Base-by-base conservation (phyloP, 345 rosid species). In the Cardiospermum halicacabum region DNA sequence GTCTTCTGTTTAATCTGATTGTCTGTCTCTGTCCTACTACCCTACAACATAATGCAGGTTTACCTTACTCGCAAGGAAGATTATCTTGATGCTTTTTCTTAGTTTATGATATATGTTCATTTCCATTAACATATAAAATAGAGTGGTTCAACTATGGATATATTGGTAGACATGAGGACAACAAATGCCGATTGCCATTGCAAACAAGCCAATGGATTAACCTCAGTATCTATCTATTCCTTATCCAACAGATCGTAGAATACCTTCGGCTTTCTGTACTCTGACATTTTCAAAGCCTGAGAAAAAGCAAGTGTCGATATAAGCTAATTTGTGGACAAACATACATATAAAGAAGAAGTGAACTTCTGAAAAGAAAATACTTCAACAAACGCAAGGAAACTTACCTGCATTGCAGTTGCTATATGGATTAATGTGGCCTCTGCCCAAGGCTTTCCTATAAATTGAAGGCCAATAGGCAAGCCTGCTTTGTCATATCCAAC, bases 381-480 rank as follows among this genome's bases (percentile, higher is more conserved):
- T 11, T 28, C 7, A 48, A 11, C 6, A 63, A 36, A 2, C 10
- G 45, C n/a, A 5, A 18, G 11, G 11, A n/a, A 43, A 39, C 7
- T 9, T 40, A 83, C 95, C 95, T 88, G 89, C 80, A 83, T 74
- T 50, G 91, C 85, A 54, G 27, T 74, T 43, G 89, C 89, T 53
- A 85, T 56, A 15, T 79, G 87, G 66, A 88, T 69, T 48, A 88
- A 53, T 11, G 86, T 85, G 13, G 91, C 43, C 43, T 88, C 95
- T 24, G 89, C 85, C 95, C 95, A 88, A 30, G 95, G 95, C 74
- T 64, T 83, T 65, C 95, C 95, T 2, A 83, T 85, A 49, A 88
- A 83, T 48, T 88, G 95, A 36, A 88, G 83, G 27, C 95, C 89
- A 31, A 85, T 82, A 3, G 95, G 95, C 77, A 88, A 58, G 3